A percentile compares a stretch with the other conserved stretches of the same genome.
Evolutionary conservation across 192 early-diverging fungal genomes (phyloP).

Genomic region (Allomyces macrogynus): DNA sequence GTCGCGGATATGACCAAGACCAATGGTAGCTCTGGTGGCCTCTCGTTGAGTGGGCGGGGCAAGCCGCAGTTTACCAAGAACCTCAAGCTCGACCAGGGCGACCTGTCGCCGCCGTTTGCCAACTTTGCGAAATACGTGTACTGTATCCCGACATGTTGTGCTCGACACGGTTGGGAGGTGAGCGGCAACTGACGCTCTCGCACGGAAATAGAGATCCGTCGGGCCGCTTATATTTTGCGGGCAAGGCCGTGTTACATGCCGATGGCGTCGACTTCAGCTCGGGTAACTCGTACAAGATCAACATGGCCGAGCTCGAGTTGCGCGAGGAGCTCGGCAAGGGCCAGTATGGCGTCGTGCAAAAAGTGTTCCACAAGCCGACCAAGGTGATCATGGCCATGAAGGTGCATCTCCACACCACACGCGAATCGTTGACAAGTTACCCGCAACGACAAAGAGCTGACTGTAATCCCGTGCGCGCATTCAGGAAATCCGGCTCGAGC

Average conservation of each 20-base stretch:
- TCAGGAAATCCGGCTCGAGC: constrained; percentile 64
- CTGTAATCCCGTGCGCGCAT: too few species aligned
- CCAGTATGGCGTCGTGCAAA: constrained; percentile 84
- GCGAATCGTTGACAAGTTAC: too few species aligned
- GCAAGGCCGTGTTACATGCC: constrained; percentile 75
- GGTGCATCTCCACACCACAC: not conserved
- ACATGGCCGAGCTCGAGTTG: constrained; percentile 61
- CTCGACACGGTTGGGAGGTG: too few species aligned
- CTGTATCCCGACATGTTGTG: not conserved
- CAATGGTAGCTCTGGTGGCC: too few species aligned
- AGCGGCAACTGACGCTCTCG: too few species aligned
- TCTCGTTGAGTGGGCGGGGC: too few species aligned
- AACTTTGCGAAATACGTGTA: constrained; percentile 14
- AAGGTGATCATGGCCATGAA: constrained; percentile 76
- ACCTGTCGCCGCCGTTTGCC: not conserved
- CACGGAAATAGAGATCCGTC: constrained; percentile 14
- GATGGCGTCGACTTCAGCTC: constrained; percentile 81
- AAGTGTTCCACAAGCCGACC: constrained; percentile 68
- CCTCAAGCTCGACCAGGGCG: not conserved
- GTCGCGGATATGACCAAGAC: too few species aligned
- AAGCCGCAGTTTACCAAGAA: not conserved
- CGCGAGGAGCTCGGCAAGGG: constrained; percentile 69
- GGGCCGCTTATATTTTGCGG: constrained; percentile 74
- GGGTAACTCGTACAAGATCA: constrained; percentile 70
- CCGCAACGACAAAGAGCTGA: too few species aligned